Conservation (phyloP, 2,329 filamentous ascomycete species). For the Neopestalotiopsis rosae region DNA sequence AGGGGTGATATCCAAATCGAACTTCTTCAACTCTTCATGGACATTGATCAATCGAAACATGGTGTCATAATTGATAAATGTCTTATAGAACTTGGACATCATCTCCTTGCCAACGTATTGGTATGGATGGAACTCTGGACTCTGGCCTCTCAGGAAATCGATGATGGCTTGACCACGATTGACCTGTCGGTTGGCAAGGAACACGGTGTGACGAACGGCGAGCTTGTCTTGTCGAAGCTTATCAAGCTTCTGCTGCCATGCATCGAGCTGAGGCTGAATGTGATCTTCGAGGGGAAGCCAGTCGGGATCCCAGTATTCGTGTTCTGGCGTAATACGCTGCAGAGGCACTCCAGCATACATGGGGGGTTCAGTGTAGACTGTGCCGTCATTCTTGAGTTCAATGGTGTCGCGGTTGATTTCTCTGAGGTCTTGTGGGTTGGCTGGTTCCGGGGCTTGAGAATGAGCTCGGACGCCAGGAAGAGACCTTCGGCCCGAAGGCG, state of each 20-base stretch:
- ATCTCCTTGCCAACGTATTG: conserved; percentile 60
- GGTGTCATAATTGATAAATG: conserved; percentile 59
- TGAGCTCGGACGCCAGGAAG: conserved; percentile 34
- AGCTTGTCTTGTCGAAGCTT: conserved; percentile 29
- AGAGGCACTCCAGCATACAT: conserved; percentile 60
- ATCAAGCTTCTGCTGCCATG: conserved; percentile 54
- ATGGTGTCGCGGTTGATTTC: conserved; percentile 54
- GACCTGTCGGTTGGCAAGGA: conserved; percentile 60
- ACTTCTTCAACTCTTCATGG: conserved; percentile 58
- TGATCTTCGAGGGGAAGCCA: conserved; percentile 53
- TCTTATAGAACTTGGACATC: conserved; percentile 46
- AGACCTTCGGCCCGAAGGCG: conserved; percentile 35
- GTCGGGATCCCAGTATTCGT: conserved; percentile 61
- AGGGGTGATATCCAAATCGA: conserved; percentile 56
- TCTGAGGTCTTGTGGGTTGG: conserved; percentile 22
- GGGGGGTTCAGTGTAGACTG: conserved; percentile 54
- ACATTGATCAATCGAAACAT: conserved; percentile 61
- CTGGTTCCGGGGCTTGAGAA: conserved; percentile 28
- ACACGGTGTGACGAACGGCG: conserved; percentile 47
- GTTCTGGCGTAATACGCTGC: conserved; percentile 52
- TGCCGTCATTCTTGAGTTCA: conserved; percentile 53
- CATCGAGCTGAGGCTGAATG: conserved; percentile 49
- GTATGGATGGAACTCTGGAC: conserved; percentile 59
- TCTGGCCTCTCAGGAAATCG: conserved; percentile 48
- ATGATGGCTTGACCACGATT: conserved; percentile 60